Evolutionary conservation across 306 rosid species (phyloP).

Genomic region (Inga laurina): DNA sequence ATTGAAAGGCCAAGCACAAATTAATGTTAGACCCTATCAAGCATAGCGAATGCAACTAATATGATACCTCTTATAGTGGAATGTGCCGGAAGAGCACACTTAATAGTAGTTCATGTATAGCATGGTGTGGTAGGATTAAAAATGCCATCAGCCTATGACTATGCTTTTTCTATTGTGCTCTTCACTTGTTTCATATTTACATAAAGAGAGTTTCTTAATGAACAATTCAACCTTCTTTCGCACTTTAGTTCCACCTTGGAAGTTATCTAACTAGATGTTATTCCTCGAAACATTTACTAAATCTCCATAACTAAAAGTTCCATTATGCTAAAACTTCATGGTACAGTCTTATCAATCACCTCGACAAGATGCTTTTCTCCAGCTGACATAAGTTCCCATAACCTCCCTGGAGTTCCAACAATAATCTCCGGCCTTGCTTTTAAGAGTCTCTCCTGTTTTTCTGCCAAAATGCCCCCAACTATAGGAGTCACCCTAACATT

Average conservation of each 20-base stretch:
- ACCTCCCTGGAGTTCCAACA: slow-evolving; percentile 97
- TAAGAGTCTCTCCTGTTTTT: slow-evolving; percentile 90
- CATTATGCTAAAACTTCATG: slow-evolving; percentile 22
- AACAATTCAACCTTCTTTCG: slow-evolving; percentile 11
- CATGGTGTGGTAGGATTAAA: background rate
- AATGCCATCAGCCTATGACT: background rate
- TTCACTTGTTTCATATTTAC: background rate
- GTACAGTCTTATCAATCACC: slow-evolving; percentile 45
- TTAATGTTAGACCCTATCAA: slow-evolving; percentile 8
- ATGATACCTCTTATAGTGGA: slow-evolving; percentile 22
- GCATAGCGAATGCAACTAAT: background rate
- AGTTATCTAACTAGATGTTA: slow-evolving; percentile 3
- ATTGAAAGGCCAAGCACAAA: background rate
- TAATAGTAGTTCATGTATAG: slow-evolving; percentile 5
- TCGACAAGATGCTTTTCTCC: slow-evolving; percentile 87
- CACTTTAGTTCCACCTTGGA: background rate
- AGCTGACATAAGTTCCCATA: slow-evolving; percentile 92
- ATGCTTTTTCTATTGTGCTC: background rate
- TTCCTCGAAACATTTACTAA: slow-evolving; percentile 24
- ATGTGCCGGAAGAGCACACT: background rate
- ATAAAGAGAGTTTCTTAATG: background rate
- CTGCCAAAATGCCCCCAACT: slow-evolving; percentile 92
- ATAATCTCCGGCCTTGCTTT: slow-evolving; percentile 81
- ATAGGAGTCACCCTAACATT: slow-evolving; percentile 76
- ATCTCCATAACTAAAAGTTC: slow-evolving; percentile 6